Conservation (phyloP, 345 rosid species). For the Populus alba region DNA sequence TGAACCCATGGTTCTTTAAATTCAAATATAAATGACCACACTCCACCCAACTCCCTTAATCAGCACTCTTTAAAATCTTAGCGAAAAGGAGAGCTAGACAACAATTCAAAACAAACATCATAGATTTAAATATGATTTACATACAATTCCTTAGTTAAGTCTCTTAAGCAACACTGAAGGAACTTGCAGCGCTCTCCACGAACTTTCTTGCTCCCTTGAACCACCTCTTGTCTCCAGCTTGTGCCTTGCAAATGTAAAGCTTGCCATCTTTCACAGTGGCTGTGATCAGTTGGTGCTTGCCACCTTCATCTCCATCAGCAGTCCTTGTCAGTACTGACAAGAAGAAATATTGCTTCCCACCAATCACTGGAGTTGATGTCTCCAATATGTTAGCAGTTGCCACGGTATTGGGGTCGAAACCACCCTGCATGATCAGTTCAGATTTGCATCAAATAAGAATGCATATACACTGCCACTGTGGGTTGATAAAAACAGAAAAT, state of each 20-base stretch:
- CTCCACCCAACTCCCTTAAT: conserved; percentile 17
- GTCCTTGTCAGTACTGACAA: conserved; percentile 82
- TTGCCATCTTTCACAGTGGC: conserved; percentile 75
- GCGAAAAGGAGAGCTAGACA: background rate
- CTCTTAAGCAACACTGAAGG: conserved; percentile 74
- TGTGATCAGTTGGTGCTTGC: conserved; percentile 76
- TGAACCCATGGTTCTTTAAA: background rate
- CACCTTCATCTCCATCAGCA: conserved; percentile 98
- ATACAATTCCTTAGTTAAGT: background rate
- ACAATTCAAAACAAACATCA: conserved; percentile 14
- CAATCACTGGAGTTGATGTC: conserved; percentile 28
- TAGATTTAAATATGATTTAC: conserved; percentile 29
- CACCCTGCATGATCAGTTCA: conserved; percentile 54
- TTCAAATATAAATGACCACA: conserved; percentile 8
- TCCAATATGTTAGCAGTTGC: conserved; percentile 88
- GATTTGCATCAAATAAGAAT: background rate
- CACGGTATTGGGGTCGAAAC: conserved; percentile 64
- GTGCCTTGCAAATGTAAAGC: conserved; percentile 89
- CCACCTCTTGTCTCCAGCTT: conserved; percentile 99
- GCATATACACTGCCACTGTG: background rate
- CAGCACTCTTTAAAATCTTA: background rate
- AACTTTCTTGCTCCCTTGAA: conserved; percentile 84
- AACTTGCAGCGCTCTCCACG: conserved; percentile 61
- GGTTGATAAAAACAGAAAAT: too few species aligned
- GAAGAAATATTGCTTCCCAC: conserved; percentile 59